phyloP scores from a whole-genome alignment of 176 grass and related monocot species.

The Echinochloa phyllopogon region DNA sequence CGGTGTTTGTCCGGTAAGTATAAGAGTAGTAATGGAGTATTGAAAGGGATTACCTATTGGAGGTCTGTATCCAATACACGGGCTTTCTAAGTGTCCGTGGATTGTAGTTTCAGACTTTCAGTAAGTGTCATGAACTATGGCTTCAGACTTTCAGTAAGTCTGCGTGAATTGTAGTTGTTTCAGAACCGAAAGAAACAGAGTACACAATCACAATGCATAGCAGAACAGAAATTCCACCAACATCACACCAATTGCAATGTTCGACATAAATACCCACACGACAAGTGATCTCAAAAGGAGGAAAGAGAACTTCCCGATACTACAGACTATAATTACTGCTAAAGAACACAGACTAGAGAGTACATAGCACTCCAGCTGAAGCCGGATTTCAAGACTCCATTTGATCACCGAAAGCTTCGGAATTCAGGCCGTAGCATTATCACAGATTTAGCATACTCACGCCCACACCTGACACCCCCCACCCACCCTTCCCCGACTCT shows the following conservation, averaged over 20 bases:
- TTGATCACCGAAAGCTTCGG: neutral
- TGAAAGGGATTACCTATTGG: neutral
- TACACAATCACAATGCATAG: neutral
- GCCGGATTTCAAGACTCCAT: neutral
- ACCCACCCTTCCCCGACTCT: neutral
- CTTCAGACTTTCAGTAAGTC: too few relatives aligned
- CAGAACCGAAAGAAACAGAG: too few relatives aligned
- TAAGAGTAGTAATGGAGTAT: too few relatives aligned
- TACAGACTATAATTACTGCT: neutral
- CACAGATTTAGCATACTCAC: neutral
- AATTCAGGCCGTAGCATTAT: neutral
- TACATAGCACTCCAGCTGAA: neutral
- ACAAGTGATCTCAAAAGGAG: neutral
- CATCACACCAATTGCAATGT: neutral
- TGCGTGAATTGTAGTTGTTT: too few relatives aligned
- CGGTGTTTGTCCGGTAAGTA: too few relatives aligned
- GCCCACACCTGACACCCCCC: too few relatives aligned
- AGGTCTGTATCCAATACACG: neutral
- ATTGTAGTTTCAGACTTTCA: neutral
- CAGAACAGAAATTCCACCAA: neutral
- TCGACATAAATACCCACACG: neutral
- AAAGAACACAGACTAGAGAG: neutral
- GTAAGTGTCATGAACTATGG: neutral
- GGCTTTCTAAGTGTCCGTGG: too few relatives aligned
- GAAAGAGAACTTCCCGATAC: neutral